Base-by-base conservation (phyloP, 2,329 filamentous ascomycete species). In the Passalora sequoiae region DNA sequence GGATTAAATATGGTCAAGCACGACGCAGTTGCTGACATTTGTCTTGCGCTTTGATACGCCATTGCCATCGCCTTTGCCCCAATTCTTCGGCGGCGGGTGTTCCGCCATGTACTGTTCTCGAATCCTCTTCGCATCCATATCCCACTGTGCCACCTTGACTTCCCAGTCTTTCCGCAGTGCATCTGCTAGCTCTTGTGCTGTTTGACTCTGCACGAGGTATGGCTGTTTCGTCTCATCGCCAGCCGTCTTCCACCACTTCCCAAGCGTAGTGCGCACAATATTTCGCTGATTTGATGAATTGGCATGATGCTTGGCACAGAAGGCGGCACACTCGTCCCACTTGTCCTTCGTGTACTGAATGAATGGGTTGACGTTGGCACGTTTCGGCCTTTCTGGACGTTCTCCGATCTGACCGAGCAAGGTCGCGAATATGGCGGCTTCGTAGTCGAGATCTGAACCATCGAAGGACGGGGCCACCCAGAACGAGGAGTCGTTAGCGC, bases 241-340 rank as follows among this genome's bases (percentile, higher is more conserved):
- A 0, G 86, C 81, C 38, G 86, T 84, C 55, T 84, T 86, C 92
- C 92, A 98, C 82, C 92, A 89, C 60, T 84, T 83, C 20, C 89
- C 89, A 7, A 92, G 79, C 62, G 89, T 87, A 38, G 82, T 78
- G 24, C 92, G 85, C 43, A 97, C 85, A 59, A 94, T 87, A 57
- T 81, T 75, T 30, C 78, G 74, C 2, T 73, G 69, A 2, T 76
- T 77, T 2, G 19, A 22, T 12, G n/a, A 17, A 56, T 88, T 94
- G 5, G 83, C 81, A 31, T 8, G 78, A 83, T 22, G 75, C 3
- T 76, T 71, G 43, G 76, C 75, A 58, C 83, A 85, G 57, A 84
- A 76, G 3, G 76, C 67, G 59, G 81, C 81, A 53, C 76, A 77
- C 28, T 70, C 69, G 32, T 74, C 69, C 80, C 80, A 84, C 51